Evolutionary conservation across 2,329 filamentous ascomycete genomes (phyloP), one percentile per base, ranked within the genome.

Genomic region (Pseudogymnoascus sp.): DNA sequence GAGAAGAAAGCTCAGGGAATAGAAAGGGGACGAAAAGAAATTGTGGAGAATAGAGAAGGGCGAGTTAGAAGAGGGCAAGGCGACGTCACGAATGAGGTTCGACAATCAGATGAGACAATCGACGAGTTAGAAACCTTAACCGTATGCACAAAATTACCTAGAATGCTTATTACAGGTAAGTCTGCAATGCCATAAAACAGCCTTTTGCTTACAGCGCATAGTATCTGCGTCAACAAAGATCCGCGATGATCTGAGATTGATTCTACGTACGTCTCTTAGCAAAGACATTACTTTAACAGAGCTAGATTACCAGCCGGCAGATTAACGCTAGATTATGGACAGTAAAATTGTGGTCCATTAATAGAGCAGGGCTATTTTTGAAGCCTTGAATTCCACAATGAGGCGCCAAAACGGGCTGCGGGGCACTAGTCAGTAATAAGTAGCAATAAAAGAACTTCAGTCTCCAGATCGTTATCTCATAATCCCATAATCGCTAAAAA

Each of bases 81-180:
- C 56, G 45, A 61, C 48, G 56, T 59, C 35, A 56, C 38, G 8
- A 33, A 38, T 34, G 60, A 60, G n/a, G 35, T 37, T 37, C 35
- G n/a, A 59, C 23, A 34, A 39, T n/a, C 28, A 21, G 58, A 30
- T 48, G 34, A 45, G 39, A 57, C 57, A 59, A 37, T 52, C 15
- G 21, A 61, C 60, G 21, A 59, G 34, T n/a, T 28, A 38, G 34
- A 19, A 33, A 34, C 30, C 37, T 61, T 63, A 23, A 57, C 57
- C 15, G 55, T 63, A n/a, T 63, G 41, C 48, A 63, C 28, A 60
- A 62, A 58, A 48, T 59, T 39, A 57, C 62, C 62, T 34, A 62
- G 62, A 60, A 63, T 63, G 37, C 60, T 63, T 59, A 61, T 63
- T 41, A 63, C 45, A 62, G 39, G 61, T 63, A 61, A 63, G 38